Percentiles rank a stretch among this genome's conserved stretches.
Conservation (phyloP, 192 early-diverging fungal genomes). For the Funneliformis geosporum region DNA sequence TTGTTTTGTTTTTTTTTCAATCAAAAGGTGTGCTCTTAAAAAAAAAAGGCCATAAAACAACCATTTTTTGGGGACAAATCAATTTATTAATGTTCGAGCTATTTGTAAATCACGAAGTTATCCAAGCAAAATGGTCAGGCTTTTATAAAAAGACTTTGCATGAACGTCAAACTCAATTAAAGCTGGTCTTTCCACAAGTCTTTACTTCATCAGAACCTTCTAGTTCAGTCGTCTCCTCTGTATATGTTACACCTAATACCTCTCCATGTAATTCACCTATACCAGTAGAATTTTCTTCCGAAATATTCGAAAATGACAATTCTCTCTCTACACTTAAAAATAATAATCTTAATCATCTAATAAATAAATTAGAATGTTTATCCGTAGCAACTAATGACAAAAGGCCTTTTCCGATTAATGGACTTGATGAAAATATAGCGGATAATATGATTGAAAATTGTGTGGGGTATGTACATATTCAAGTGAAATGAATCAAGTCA, state of each 20-base stretch:
- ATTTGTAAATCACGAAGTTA: not conserved
- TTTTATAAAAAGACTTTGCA: conserved; percentile 77
- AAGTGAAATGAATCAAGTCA: not conserved
- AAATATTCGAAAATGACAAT: conserved; percentile 37
- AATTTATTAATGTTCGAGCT: not conserved
- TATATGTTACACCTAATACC: conserved; percentile 38
- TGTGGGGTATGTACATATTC: conserved; percentile 50
- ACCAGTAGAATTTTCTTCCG: conserved; percentile 36
- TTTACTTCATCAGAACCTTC: conserved; percentile 48
- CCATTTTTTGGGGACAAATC: not conserved
- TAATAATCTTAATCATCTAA: conserved; percentile 35
- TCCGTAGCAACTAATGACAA: conserved; percentile 19
- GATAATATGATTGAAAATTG: conserved; percentile 84
- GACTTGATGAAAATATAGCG: conserved; percentile 66
- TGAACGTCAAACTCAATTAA: conserved; percentile 67
- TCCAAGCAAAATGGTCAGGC: conserved; percentile 57
- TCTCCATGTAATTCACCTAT: conserved; percentile 38
- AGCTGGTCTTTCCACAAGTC: conserved; percentile 59
- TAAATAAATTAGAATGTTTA: conserved; percentile 33
- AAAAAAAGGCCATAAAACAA: not conserved
- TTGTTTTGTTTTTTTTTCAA: no score
- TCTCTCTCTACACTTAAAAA: conserved; percentile 31
- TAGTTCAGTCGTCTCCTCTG: conserved; percentile 39
- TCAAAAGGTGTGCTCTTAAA: no score
- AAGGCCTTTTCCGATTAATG: conserved; percentile 56